Percentiles rank a stretch among this genome's conserved stretches.
These are phyloP conservation scores for Phaeosphaeriaceae sp. DNA, from an alignment of 2,329 filamentous ascomycete genomes.

Conservation along the genomic window DNA sequence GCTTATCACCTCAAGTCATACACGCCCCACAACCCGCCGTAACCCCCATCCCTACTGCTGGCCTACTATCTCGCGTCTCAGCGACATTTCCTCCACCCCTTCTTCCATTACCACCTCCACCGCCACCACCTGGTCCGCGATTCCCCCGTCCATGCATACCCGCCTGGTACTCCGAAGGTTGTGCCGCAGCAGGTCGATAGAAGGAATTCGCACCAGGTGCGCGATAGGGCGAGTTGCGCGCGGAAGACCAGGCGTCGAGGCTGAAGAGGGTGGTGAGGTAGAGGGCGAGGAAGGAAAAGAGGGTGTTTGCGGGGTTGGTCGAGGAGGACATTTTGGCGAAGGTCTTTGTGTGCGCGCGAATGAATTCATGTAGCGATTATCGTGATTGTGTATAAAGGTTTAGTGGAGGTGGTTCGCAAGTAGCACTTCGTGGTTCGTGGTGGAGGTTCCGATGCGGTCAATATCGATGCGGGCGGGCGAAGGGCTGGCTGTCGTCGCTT, in stretches of 20 bases:
- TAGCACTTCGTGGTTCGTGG: too few relatives aligned
- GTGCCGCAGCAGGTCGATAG: slow-evolving; percentile 31
- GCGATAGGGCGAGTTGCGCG: slow-evolving; percentile 41
- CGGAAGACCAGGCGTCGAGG: slow-evolving; percentile 46
- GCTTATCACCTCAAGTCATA: slow-evolving; percentile 31
- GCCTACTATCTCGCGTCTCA: slow-evolving; percentile 31
- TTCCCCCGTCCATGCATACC: slow-evolving; percentile 39
- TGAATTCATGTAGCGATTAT: too few relatives aligned
- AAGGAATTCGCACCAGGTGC: slow-evolving; percentile 27
- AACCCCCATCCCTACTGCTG: slow-evolving; percentile 35
- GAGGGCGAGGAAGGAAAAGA: slow-evolving; percentile 45
- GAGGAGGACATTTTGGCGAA: neutral
- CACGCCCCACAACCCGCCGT: slow-evolving; percentile 40
- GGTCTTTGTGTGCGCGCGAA: too few relatives aligned
- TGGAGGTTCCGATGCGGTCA: too few relatives aligned
- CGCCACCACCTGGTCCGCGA: slow-evolving; percentile 20
- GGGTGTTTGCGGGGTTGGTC: slow-evolving; percentile 8
- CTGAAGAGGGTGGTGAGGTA: slow-evolving; percentile 51
- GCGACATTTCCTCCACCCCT: slow-evolving; percentile 29
- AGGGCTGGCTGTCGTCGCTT: too few relatives aligned
- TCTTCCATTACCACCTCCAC: slow-evolving; percentile 11
- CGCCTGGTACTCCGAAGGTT: slow-evolving; percentile 35
- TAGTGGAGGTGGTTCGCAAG: too few relatives aligned
- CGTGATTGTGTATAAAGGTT: too few relatives aligned
- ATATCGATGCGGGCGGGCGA: too few relatives aligned